These are phyloP conservation scores for Tanacetum coccineum DNA, from an alignment of 129 eudicot species.

Conservation along the genomic window DNA sequence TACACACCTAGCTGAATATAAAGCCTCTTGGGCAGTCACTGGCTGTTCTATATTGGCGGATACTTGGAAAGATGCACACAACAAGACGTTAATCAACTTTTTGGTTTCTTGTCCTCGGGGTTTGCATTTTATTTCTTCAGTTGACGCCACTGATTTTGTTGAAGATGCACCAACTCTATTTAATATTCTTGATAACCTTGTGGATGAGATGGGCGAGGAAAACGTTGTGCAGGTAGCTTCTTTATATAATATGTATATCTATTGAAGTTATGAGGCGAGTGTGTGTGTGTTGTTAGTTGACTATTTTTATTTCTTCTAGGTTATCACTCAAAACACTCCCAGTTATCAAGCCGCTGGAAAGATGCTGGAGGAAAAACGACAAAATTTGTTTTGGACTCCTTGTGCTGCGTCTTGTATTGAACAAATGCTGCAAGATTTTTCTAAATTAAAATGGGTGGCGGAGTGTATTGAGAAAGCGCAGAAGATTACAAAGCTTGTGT, in stretches of 20 bases:
- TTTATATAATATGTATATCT: conserved; percentile 8
- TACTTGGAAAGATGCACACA: conserved; percentile 73
- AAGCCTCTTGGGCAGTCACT: conserved; percentile 84
- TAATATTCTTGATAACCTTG: conserved; percentile 69
- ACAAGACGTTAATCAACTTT: conserved; percentile 64
- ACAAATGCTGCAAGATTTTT: conserved; percentile 69
- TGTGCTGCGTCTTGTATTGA: conserved; percentile 86
- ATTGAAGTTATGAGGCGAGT: not conserved
- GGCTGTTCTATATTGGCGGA: conserved; percentile 97
- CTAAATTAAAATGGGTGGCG: conserved; percentile 68
- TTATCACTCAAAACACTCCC: conserved; percentile 68
- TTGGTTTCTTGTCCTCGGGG: conserved; percentile 97
- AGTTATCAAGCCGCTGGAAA: conserved; percentile 86
- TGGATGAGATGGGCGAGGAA: conserved; percentile 95
- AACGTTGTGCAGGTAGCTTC: conserved; percentile 80
- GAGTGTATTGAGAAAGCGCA: conserved; percentile 88
- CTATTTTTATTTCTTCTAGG: conserved; percentile 37
- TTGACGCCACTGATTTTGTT: conserved; percentile 65
- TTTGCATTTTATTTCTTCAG: conserved; percentile 71
- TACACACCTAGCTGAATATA: conserved; percentile 67
- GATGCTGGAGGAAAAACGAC: conserved; percentile 90
- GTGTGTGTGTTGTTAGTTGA: conserved; percentile 3
- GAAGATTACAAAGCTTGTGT: conserved; percentile 73
- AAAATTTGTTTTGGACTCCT: conserved; percentile 76
- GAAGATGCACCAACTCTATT: conserved; percentile 64